Evolutionary conservation across 371 early-diverging fungal genomes (phyloP).

Genomic region (Mucor mucedo): DNA sequence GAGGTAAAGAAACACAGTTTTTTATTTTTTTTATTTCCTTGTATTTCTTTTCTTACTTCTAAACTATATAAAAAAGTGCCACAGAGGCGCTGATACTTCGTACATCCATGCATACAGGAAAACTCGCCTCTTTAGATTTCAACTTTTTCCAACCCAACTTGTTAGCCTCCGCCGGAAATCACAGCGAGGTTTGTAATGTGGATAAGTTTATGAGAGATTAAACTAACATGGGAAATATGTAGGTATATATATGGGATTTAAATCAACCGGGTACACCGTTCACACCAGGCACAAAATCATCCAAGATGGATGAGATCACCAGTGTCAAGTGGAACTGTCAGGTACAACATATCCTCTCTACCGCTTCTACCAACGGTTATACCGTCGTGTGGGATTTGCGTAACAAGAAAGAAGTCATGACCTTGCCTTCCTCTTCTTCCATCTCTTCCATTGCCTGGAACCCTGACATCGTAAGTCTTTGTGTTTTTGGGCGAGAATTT

Average conservation of each 20-base stretch:
- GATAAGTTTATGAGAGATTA: background rate
- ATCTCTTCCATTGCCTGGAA: constrained; percentile 94
- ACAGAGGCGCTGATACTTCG: constrained; percentile 63
- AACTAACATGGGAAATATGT: background rate
- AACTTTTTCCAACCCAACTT: constrained; percentile 87
- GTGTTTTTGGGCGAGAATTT: background rate
- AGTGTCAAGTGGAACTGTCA: constrained; percentile 92
- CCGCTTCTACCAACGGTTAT: constrained; percentile 88
- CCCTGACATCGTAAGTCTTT: constrained; percentile 78
- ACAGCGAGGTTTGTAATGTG: constrained; percentile 78
- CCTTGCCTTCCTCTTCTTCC: constrained; percentile 60
- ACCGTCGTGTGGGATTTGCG: constrained; percentile 97
- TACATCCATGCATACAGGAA: constrained; percentile 83
- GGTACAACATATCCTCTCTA: constrained; percentile 92
- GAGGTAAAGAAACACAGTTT: background rate
- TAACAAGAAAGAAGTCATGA: constrained; percentile 84
- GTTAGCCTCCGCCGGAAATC: constrained; percentile 88
- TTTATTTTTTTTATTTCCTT: constrained; percentile 31
- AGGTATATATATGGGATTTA: constrained; percentile 90
- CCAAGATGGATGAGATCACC: constrained; percentile 87
- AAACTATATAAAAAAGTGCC: constrained; percentile 51
- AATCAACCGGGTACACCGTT: constrained; percentile 84
- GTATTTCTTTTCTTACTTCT: constrained; percentile 62
- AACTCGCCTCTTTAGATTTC: constrained; percentile 91
- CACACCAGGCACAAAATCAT: constrained; percentile 84